These are phyloP conservation scores for Pinus albicaulis DNA, from an alignment of 75 land plant genomes.

Conservation along the genomic window DNA sequence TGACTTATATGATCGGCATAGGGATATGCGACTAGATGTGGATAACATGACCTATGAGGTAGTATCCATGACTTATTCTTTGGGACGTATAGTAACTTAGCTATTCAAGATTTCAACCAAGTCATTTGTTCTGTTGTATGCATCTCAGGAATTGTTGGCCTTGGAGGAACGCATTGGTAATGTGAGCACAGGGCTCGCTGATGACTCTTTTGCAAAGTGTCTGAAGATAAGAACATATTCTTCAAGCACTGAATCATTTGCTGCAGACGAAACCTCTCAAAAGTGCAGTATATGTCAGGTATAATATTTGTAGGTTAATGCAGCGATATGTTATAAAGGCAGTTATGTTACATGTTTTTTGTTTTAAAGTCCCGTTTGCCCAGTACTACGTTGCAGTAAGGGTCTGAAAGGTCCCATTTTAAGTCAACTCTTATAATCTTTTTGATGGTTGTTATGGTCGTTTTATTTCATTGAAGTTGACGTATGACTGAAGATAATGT, in stretches of 20 bases:
- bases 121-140: not conserved
- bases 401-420: too few relatives aligned
- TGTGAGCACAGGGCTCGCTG: constrained; percentile 73
- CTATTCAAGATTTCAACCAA: not conserved
- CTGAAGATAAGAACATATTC: constrained; percentile 33
- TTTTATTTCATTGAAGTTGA: not conserved
- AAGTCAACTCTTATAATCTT: not conserved
- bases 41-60: constrained; percentile 88
- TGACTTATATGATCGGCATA: constrained; percentile 59
- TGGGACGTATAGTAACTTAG: not conserved
- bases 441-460: not conserved
- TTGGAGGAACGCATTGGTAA: constrained; percentile 78
- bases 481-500: not conserved
- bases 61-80: not conserved
- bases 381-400: too few relatives aligned
- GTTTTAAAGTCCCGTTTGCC: too few relatives aligned
- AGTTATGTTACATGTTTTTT: not conserved
- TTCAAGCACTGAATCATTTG: constrained; percentile 9
- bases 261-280: constrained; percentile 20
- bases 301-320: constrained; percentile 7
- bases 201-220: constrained; percentile 33
- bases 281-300: constrained; percentile 92
- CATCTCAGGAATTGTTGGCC: constrained; percentile 73
- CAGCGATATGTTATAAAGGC: not conserved
- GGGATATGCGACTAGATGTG: constrained; percentile 81